A percentile compares a stretch with the other conserved stretches of the same genome.
phyloP scores from a whole-genome alignment of 805 yeast genomes.

The Saturnispora gosingensis region DNA sequence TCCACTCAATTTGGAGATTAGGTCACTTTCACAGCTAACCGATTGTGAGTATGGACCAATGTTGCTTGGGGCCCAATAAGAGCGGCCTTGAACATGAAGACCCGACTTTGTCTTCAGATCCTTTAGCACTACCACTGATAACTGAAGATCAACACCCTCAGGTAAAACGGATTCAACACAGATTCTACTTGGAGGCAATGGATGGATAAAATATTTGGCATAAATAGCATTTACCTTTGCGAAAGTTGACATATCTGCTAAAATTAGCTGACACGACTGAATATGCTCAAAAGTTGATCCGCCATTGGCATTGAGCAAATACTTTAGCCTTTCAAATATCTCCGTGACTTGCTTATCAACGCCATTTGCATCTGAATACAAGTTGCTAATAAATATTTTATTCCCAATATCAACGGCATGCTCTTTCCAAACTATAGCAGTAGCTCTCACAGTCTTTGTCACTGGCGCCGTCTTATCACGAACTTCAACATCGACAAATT shows the following conservation, averaged over 20 bases:
- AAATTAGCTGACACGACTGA: conserved; percentile 50
- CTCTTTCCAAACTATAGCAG: neutral
- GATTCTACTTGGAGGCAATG: conserved; percentile 81
- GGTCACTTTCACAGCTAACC: conserved; percentile 39
- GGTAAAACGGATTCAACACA: conserved; percentile 62
- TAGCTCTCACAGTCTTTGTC: neutral
- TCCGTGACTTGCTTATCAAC: conserved; percentile 38
- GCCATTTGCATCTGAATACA: conserved; percentile 25
- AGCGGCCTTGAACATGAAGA: conserved; percentile 82
- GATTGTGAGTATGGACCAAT: conserved; percentile 97
- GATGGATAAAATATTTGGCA: conserved; percentile 40
- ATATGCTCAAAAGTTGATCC: conserved; percentile 36
- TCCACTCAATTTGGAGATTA: conserved; percentile 65
- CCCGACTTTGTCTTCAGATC: conserved; percentile 43
- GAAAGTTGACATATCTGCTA: conserved; percentile 60
- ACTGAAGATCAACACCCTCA: conserved; percentile 31
- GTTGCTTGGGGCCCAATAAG: conserved; percentile 98
- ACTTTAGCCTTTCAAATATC: conserved; percentile 37
- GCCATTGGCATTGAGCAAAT: conserved; percentile 24
- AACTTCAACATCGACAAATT: neutral
- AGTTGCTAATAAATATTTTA: conserved; percentile 36
- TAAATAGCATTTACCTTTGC: conserved; percentile 53
- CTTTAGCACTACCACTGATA: conserved; percentile 50
- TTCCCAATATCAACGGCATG: conserved; percentile 20
- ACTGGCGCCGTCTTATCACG: too few relatives aligned